Conservation (phyloP, 805 yeast genomes). For the Ogataea nakhonphanomensis region DNA sequence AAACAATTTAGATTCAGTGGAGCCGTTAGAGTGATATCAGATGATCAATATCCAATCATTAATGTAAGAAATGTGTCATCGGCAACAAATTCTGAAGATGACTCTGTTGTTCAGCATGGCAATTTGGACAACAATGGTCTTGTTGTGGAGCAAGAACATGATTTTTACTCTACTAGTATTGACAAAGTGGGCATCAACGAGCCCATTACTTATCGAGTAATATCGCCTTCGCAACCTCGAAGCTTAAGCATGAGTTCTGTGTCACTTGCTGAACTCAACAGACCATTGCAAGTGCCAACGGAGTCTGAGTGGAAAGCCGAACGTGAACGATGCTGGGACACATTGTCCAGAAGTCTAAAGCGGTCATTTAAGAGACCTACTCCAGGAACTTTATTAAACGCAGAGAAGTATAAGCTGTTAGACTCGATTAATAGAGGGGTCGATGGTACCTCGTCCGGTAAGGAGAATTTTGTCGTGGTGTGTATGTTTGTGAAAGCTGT, state of each 20-base stretch:
- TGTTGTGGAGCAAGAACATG: slow-evolving; percentile 18
- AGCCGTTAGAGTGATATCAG: slow-evolving; percentile 45
- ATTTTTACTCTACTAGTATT: slow-evolving; percentile 15
- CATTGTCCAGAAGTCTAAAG: slow-evolving; percentile 55
- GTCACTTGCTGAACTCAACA: slow-evolving; percentile 14
- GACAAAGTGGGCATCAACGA: slow-evolving; percentile 11
- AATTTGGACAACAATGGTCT: slow-evolving; percentile 8
- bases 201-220: slow-evolving; percentile 19
- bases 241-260: slow-evolving; percentile 11
- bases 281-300: slow-evolving; percentile 42
- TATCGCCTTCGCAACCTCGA: slow-evolving; percentile 22
- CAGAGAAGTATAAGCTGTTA: slow-evolving; percentile 50
- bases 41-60: slow-evolving; percentile 25
- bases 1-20: slow-evolving; percentile 78
- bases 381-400: slow-evolving; percentile 60
- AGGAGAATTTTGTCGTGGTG: slow-evolving; percentile 65
- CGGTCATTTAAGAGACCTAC: slow-evolving; percentile 69
- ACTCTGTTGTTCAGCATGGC: not conserved
- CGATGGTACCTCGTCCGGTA: slow-evolving; percentile 68
- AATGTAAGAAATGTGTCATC: slow-evolving; percentile 1
- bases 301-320: slow-evolving; percentile 67
- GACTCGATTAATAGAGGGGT: slow-evolving; percentile 80
- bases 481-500: slow-evolving; percentile 68
- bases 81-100: not conserved
- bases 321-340: slow-evolving; percentile 58